Percentiles rank a stretch among this genome's conserved stretches.
These are phyloP conservation scores for Lithocarpus polystachyus DNA, from an alignment of 306 rosid genomes.

Conservation along the genomic window DNA sequence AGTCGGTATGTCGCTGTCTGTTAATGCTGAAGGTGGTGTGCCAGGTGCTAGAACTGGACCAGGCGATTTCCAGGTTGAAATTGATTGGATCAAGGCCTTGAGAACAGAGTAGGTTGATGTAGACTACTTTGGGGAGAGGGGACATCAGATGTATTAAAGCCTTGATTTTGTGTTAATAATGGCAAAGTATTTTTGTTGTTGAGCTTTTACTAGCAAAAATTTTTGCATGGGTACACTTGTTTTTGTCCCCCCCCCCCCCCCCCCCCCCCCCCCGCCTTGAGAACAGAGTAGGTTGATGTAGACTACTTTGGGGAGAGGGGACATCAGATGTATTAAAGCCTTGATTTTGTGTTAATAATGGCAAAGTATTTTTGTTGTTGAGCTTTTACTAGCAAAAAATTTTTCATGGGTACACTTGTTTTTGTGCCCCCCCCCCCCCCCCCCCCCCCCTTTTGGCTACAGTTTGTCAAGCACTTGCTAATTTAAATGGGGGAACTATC, in stretches of 20 bases:
- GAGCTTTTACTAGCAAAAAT: background rate
- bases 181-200: background rate
- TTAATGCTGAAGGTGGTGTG: constrained; percentile 83
- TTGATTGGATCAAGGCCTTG: constrained; percentile 83
- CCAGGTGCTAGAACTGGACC: constrained; percentile 81
- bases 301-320: background rate
- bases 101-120: constrained; percentile 42
- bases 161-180: background rate
- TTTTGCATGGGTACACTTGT: too few species aligned
- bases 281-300: constrained; percentile 38
- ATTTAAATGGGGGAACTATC: too few species aligned
- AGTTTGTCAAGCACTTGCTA: too few species aligned
- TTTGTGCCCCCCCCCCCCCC: too few species aligned
- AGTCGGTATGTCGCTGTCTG: constrained; percentile 79
- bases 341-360: background rate
- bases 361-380: background rate
- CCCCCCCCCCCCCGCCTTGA: too few species aligned
- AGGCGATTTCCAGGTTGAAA: constrained; percentile 78
- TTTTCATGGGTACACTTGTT: too few species aligned
- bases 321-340: background rate
- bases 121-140: background rate
- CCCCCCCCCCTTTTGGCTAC: too few species aligned
- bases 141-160: background rate
- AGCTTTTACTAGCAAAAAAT: background rate
- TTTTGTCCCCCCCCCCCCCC: too few species aligned